A percentile compares a stretch with the other conserved stretches of the same genome.
Evolutionary conservation across 2,329 filamentous ascomycete species (phyloP).

Genomic region (Fusarium mangiferae): DNA sequence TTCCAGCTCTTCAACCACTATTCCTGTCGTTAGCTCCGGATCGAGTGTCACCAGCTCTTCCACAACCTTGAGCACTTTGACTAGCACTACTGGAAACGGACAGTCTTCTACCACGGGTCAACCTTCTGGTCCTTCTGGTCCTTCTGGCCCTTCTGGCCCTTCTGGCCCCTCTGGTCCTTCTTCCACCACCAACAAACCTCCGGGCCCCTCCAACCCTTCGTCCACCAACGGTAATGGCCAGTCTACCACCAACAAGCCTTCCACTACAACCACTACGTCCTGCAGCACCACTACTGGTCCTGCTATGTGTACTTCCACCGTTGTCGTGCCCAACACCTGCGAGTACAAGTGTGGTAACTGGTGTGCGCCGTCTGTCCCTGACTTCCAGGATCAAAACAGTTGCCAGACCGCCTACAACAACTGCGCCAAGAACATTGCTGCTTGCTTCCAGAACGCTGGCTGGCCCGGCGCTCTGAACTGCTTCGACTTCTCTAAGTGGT

Average conservation of each 20-base stretch:
- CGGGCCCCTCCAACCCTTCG: constrained; percentile 7
- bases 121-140: neutral
- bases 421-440: constrained; percentile 58
- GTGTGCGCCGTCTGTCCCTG: constrained; percentile 62
- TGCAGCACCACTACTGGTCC: constrained; percentile 51
- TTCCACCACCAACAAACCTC: neutral
- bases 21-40: constrained; percentile 9
- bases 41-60: constrained; percentile 39
- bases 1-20: neutral
- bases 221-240: constrained; percentile 31
- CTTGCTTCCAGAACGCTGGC: constrained; percentile 63
- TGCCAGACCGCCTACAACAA: constrained; percentile 57
- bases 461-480: constrained; percentile 61
- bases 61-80: constrained; percentile 49
- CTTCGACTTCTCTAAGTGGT: constrained; percentile 63
- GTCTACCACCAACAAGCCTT: constrained; percentile 20
- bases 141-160: neutral
- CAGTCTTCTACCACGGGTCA: constrained; percentile 25
- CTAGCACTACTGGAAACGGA: constrained; percentile 45
- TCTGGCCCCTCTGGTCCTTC: neutral
- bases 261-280: constrained; percentile 31
- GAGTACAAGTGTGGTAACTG: constrained; percentile 66
- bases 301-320: constrained; percentile 60
- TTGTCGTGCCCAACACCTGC: constrained; percentile 58
- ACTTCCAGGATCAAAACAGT: constrained; percentile 55